Evolutionary conservation across 768 basidiomycete genomes (phyloP).

Genomic region (Suillus luteus): DNA sequence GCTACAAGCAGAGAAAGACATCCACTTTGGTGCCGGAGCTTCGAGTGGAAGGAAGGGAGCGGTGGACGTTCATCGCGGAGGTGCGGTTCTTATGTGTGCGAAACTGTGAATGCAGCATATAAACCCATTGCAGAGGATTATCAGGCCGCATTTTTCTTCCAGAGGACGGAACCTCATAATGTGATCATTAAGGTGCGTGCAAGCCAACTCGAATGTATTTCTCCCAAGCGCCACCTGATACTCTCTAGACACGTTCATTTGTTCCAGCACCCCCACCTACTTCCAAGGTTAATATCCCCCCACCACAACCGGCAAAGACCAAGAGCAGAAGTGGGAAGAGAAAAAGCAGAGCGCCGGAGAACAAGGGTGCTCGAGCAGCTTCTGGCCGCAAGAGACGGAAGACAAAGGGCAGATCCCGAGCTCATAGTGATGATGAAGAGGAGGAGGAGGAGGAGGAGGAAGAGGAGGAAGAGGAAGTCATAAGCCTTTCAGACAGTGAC

Average conservation of each 20-base stretch:
- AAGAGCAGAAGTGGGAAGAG: conserved; percentile 25
- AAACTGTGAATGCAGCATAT: conserved; percentile 12
- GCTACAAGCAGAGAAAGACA: conserved; percentile 58
- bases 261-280: conserved; percentile 30
- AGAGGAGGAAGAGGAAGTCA: conserved; percentile 23
- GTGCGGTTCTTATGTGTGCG: conserved; percentile 38
- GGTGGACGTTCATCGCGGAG: conserved; percentile 84
- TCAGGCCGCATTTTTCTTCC: conserved; percentile 90
- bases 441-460: conserved; percentile 28
- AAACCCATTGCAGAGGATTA: conserved; percentile 61
- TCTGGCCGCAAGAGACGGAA: conserved; percentile 38
- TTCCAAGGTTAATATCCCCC: not conserved
- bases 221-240: conserved; percentile 1
- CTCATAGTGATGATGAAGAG: conserved; percentile 24
- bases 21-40: conserved; percentile 41
- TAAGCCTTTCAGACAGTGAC: conserved; percentile 12
- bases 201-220: conserved; percentile 4
- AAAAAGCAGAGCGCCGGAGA: conserved; percentile 17
- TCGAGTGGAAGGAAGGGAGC: conserved; percentile 61
- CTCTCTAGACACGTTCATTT: conserved; percentile 44
- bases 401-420: conserved; percentile 40
- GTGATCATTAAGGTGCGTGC: conserved; percentile 75
- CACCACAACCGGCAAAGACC: conserved; percentile 21
- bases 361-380: conserved; percentile 10
- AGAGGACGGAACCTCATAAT: conserved; percentile 80